A percentile compares a stretch with the other conserved stretches of the same genome.
phyloP scores from a whole-genome alignment of 1,284 basidiomycete species.

The Apiotrichum porosum region DNA sequence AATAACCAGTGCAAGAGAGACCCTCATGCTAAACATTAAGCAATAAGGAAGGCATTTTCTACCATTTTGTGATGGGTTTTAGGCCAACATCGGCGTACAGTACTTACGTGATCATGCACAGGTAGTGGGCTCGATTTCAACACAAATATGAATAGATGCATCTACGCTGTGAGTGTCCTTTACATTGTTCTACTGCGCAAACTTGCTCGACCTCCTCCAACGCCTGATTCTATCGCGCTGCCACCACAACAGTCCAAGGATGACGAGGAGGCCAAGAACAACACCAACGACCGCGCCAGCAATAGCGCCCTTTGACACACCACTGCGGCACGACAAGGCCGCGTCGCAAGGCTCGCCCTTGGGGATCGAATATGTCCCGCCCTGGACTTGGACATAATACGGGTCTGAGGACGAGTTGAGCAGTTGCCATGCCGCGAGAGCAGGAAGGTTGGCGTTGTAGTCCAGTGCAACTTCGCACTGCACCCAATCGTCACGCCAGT shows the following conservation, averaged over 20 bases:
- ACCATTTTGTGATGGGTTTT: too few relatives aligned
- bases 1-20: too few relatives aligned
- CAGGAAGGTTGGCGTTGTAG: constrained; percentile 80
- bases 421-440: constrained; percentile 60
- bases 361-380: constrained; percentile 64
- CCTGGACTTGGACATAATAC: constrained; percentile 65
- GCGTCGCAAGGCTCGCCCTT: constrained; percentile 68
- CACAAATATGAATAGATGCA: too few relatives aligned
- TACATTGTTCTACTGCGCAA: too few relatives aligned
- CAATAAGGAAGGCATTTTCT: too few relatives aligned
- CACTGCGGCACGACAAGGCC: constrained; percentile 57
- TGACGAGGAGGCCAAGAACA: constrained; percentile 54
- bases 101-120: too few relatives aligned
- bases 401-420: constrained; percentile 55
- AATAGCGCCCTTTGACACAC: constrained; percentile 58
- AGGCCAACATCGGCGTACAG: too few relatives aligned
- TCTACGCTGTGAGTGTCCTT: too few relatives aligned
- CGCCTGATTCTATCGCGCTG: not conserved
- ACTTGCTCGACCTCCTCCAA: too few relatives aligned
- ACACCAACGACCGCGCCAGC: constrained; percentile 64
- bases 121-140: too few relatives aligned
- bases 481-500: constrained; percentile 61
- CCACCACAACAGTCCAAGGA: not conserved
- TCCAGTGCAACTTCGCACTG: constrained; percentile 46
- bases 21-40: too few relatives aligned